Evolutionary conservation across 2,329 filamentous ascomycete genomes (phyloP), one percentile per base, ranked within the genome.

Genomic region (Epichloe sylvatica): DNA sequence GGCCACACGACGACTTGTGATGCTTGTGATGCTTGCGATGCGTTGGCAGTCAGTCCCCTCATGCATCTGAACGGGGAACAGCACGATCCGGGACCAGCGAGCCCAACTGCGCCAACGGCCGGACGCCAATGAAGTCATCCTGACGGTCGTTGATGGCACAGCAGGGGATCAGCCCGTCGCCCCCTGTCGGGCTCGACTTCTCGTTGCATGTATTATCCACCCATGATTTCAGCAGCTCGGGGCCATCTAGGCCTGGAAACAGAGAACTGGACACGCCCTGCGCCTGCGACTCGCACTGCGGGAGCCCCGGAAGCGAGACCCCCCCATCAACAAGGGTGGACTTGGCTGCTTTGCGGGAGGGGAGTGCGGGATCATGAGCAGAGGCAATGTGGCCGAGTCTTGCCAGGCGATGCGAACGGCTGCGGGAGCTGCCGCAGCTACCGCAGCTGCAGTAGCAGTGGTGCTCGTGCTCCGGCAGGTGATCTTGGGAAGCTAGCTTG

Each of bases 51-150:
- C 25, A 9, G 25, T 30, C 25, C 58, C 74, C 47, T 44, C 47
- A 76, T 77, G 74, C 74, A 77, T 76, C 23, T 40, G 15, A 72
- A 75, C 72, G 72, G 72, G 70, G 53, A 74, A 46, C 46, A 76
- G 75, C 73, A 76, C 63, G 34, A 44, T 51, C 47, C 36, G 53
- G 50, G 36, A 39, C 51, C 50, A 49, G 52, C 46, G 51, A 45
- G 49, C 50, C 54, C 54, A 52, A 51, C 51, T 49, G 53, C 47
- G 49, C 39, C 51, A 50, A 40, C 52, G 51, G 44, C 35, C 45
- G 38, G 46, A 52, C 50, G 47, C 52, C 51, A 54, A 54, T 49
- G 50, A 46, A 51, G 50, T 49, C 49, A 50, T 45, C 15, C 37
- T 38, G 46, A 53, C 45, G 47, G 50, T 49, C 52, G 49, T 50